Evolutionary conservation across 768 basidiomycete genomes (phyloP).

Genomic region (Mycena alexandri): DNA sequence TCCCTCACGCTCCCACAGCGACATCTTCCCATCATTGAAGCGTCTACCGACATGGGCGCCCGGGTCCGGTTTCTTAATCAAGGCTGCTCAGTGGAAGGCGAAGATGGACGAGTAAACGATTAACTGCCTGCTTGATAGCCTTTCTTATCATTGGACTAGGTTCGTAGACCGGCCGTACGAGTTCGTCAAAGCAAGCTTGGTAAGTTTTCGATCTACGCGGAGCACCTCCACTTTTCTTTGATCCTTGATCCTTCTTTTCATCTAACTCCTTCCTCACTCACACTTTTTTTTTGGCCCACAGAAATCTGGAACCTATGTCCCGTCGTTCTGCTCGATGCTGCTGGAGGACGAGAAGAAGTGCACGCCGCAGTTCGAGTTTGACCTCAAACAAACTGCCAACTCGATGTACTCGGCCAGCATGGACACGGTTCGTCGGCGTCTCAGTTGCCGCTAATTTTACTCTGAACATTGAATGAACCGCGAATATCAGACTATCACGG

Average conservation of each 20-base stretch:
- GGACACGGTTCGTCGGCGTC: slow-evolving; percentile 64
- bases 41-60: slow-evolving; percentile 76
- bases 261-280: background rate
- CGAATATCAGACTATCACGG: slow-evolving; percentile 63
- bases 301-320: slow-evolving; percentile 56
- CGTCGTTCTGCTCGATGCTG: slow-evolving; percentile 64
- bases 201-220: slow-evolving; percentile 45
- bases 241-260: slow-evolving; percentile 31
- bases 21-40: slow-evolving; percentile 61
- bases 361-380: slow-evolving; percentile 66
- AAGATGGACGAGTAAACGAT: slow-evolving; percentile 62
- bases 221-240: slow-evolving; percentile 26
- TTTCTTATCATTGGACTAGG: slow-evolving; percentile 14
- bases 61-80: slow-evolving; percentile 73
- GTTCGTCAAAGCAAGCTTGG: slow-evolving; percentile 69
- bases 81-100: slow-evolving; percentile 71
- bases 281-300: slow-evolving; percentile 33
- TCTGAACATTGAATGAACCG: background rate
- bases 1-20: slow-evolving; percentile 27
- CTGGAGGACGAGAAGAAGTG: slow-evolving; percentile 62
- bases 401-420: slow-evolving; percentile 81
- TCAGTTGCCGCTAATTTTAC: background rate
- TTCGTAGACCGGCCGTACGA: slow-evolving; percentile 75
- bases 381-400: slow-evolving; percentile 86
- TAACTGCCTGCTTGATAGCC: background rate